A percentile compares a stretch with the other conserved stretches of the same genome.
Conservation (phyloP, 2,329 filamentous ascomycete genomes). For the Fusarium anguioides region DNA sequence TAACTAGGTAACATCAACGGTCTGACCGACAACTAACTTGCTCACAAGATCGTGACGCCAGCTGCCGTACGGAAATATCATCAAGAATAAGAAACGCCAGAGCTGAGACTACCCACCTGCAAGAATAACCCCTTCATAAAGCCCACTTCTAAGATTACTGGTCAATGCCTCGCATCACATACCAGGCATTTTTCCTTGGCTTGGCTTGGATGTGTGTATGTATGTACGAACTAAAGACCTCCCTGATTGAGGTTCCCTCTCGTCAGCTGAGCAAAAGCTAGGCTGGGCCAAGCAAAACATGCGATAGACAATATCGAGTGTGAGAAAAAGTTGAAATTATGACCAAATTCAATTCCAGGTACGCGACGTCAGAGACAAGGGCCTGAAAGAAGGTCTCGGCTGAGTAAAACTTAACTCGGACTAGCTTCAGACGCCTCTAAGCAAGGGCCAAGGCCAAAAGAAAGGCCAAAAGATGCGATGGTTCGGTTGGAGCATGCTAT, state of each 20-base stretch:
- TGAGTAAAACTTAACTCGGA: slow-evolving; percentile 15
- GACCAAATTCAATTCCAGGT: slow-evolving; percentile 11
- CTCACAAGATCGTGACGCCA: slow-evolving; percentile 9
- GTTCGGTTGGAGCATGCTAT: slow-evolving; percentile 33
- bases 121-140: slow-evolving; percentile 21
- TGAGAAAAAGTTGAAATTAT: not conserved
- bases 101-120: slow-evolving; percentile 40
- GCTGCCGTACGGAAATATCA: slow-evolving; percentile 14
- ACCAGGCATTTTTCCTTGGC: not conserved
- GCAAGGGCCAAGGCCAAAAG: slow-evolving; percentile 19
- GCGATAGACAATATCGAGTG: slow-evolving; percentile 14
- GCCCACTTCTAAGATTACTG: slow-evolving; percentile 44
- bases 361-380: slow-evolving; percentile 11
- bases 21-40: slow-evolving; percentile 21
- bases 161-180: slow-evolving; percentile 42
- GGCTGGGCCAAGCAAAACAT: slow-evolving; percentile 1
- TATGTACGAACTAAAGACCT: not conserved
- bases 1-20: slow-evolving; percentile 7
- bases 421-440: slow-evolving; percentile 31
- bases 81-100: slow-evolving; percentile 11
- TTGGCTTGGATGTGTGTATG: not conserved
- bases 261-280: not conserved
- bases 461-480: slow-evolving; percentile 14
- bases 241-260: slow-evolving; percentile 8
- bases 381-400: slow-evolving; percentile 17